Evolutionary conservation across 2,329 filamentous ascomycete genomes (phyloP), one percentile per base, ranked within the genome.

Genomic region (Ilyonectria sp.): DNA sequence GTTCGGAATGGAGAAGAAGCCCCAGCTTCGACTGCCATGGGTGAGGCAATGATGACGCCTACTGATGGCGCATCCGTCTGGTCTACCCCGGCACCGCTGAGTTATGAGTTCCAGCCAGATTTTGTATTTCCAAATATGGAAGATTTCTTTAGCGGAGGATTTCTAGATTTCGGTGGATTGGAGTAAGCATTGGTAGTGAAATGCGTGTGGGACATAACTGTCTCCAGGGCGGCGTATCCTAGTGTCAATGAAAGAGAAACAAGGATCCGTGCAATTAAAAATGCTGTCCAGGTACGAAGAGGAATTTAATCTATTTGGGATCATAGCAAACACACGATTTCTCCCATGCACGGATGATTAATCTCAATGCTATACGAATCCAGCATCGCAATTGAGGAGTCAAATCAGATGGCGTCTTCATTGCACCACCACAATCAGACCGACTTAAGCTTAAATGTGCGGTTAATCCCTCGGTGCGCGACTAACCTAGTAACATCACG

Each of bases 361-460:
- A 26, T 26, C 26, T 26, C 26, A 26, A 26, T 26, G 26, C 26
- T 26, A 26, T 26, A 26, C 26, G 26, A 26, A 26, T 26, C 26
- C 26, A 26, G 26, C 26, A 26, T 26, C 31, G 31, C 11, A 9
- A 33, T 33, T 33, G 31, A 9, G 31, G 11, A 33, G 31, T 33
- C 31, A 33, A 33, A 33, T 11, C 31, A 33, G 8, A 33, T 33
- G 31, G 2, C 31, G 11, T 4, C 8, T 9, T 33, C 31, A 11
- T 33, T 11, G 8, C 31, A 33, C 31, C 31, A 33, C 11, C 8
- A 9, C 31, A 9, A 33, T 33, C 31, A 33, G 8, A 53, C 50
- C 19, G 19, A 35, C 6, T 21, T 53, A 53, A 53, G 50, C 50
- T 53, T 53, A 53, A 53, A 53, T 35, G 29, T 53, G 29, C 4